Evolutionary conservation across 179 eudicot genomes (phyloP).

Genomic region (Silene coronaria): DNA sequence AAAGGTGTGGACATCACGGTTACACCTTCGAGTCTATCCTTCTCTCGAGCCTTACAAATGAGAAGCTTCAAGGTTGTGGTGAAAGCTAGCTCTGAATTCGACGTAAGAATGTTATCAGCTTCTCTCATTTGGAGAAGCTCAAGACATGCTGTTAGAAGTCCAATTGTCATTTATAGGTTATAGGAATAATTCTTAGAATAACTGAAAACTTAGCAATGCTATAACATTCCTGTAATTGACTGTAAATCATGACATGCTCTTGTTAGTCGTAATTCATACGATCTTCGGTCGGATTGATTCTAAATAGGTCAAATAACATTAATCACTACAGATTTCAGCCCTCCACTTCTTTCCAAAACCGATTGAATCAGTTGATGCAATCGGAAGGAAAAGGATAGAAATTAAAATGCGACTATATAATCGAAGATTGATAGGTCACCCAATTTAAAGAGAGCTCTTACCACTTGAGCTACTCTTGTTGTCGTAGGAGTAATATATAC

Average conservation of each 20-base stretch:
- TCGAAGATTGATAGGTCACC: no score
- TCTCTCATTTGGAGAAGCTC: constrained; percentile 64
- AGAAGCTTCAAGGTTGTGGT: constrained; percentile 67
- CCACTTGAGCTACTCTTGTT: no score
- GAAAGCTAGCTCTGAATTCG: constrained; percentile 37
- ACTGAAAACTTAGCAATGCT: neutral
- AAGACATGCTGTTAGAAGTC: constrained; percentile 55
- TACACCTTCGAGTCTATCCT: constrained; percentile 45
- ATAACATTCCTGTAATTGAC: neutral
- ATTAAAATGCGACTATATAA: no score
- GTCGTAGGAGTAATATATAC: no score
- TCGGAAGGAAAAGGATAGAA: no score
- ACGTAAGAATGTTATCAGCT: constrained; percentile 37
- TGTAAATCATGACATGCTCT: constrained; percentile 6
- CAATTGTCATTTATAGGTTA: constrained; percentile 48
- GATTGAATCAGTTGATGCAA: no score
- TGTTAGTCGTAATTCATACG: neutral
- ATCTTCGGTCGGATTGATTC: neutral
- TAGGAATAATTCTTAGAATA: constrained; percentile 15
- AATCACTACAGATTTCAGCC: no score
- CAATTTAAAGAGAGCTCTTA: no score
- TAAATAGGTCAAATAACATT: no score
- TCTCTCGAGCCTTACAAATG: constrained; percentile 31
- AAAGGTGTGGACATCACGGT: constrained; percentile 64
- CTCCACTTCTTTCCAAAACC: no score